phyloP scores from a whole-genome alignment of 495 filamentous ascomycete species.

The Penicillium dipodomyicola region DNA sequence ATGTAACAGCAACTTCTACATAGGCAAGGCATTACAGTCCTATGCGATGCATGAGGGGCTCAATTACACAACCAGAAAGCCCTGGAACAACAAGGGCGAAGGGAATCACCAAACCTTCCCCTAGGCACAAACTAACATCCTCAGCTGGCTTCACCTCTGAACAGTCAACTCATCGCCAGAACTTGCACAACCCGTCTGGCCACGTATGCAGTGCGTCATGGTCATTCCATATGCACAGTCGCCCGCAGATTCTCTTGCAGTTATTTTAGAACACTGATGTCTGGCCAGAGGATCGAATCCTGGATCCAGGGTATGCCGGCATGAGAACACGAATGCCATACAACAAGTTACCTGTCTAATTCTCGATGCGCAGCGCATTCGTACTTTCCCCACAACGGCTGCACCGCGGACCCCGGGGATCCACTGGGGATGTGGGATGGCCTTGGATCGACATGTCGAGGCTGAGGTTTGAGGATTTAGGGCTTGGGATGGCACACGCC shows the following conservation, averaged over 20 bases:
- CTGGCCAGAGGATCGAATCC: slow-evolving; percentile 1
- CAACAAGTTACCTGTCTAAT: background rate
- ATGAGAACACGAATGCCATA: background rate
- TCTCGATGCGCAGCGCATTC: background rate
- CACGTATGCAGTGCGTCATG: background rate
- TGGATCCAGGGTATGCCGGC: background rate
- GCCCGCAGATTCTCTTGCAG: background rate
- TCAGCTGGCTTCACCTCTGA: background rate
- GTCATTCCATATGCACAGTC: background rate
- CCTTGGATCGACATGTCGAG: background rate
- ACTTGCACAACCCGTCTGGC: background rate
- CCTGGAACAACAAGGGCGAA: background rate
- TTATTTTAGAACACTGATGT: background rate
- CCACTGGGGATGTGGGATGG: background rate
- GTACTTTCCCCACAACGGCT: background rate
- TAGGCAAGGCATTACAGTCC: background rate
- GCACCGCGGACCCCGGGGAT: background rate
- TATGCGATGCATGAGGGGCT: background rate
- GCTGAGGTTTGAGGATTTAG: background rate
- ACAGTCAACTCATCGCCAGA: background rate
- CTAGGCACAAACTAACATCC: background rate
- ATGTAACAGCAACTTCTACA: background rate
- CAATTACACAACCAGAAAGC: background rate
- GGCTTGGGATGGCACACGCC: background rate
- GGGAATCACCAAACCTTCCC: background rate